phyloP scores from a whole-genome alignment of 2,329 filamentous ascomycete genomes.

The Juglanconis sp. region DNA sequence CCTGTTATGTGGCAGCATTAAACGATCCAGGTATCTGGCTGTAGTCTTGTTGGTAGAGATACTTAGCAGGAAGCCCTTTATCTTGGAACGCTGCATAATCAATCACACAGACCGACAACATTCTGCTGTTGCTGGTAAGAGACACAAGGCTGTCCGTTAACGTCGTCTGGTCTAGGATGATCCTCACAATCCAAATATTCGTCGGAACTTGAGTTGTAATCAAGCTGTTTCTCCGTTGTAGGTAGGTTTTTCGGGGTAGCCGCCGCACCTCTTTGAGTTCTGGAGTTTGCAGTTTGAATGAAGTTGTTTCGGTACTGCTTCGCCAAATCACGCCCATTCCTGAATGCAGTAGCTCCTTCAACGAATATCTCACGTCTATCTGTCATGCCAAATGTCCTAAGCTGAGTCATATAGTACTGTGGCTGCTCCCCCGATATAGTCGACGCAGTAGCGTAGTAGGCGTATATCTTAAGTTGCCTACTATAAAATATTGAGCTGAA shows the following conservation, averaged over 20 bases:
- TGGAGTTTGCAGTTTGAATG: conserved; percentile 23
- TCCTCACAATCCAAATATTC: too few relatives aligned
- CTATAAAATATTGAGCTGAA: conserved; percentile 36
- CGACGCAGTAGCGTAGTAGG: conserved; percentile 34
- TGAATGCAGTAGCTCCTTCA: conserved; percentile 34
- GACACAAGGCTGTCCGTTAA: too few relatives aligned
- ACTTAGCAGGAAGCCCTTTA: too few relatives aligned
- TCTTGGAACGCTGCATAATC: too few relatives aligned
- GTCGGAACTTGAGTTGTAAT: too few relatives aligned
- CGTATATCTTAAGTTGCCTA: conserved; percentile 35
- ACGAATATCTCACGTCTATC: conserved; percentile 27
- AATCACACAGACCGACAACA: too few relatives aligned
- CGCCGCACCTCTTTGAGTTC: conserved; percentile 1
- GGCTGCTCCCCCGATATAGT: conserved; percentile 27
- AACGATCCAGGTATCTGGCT: conserved; percentile 14
- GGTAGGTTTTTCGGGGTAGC: neutral
- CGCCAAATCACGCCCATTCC: conserved; percentile 27
- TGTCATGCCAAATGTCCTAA: conserved; percentile 28
- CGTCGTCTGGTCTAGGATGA: too few relatives aligned
- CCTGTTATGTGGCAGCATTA: conserved; percentile 12
- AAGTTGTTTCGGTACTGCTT: neutral
- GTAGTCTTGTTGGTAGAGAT: conserved; percentile 9
- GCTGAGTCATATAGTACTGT: conserved; percentile 40
- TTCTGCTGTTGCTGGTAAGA: too few relatives aligned
- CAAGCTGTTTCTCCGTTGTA: neutral